Conservation (phyloP, 495 filamentous ascomycete species). For the Hapsidospora chrysogenum region DNA sequence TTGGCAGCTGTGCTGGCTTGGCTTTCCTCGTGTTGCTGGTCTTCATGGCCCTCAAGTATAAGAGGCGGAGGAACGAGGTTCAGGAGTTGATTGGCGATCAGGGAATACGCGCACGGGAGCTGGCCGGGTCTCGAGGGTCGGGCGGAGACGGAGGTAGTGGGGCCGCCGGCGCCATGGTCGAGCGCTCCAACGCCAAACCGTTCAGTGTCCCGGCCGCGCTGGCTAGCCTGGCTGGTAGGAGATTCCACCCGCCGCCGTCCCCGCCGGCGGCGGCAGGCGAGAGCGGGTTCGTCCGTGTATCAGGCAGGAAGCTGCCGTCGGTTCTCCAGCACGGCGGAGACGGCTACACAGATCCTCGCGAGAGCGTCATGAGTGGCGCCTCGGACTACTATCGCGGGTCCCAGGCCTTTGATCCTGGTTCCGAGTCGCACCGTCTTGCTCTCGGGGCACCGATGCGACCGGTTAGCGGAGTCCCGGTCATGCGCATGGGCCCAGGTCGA, state of each 20-base stretch:
- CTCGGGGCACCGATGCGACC: conserved; percentile 30
- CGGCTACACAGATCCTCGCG: conserved; percentile 45
- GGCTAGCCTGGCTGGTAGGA: conserved; percentile 26
- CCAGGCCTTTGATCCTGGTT: conserved; percentile 18
- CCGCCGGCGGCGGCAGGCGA: conserved; percentile 26
- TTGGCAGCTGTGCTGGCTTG: conserved; percentile 40
- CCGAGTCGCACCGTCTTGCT: conserved; percentile 15
- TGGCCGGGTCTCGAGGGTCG: not conserved
- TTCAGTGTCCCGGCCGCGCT: conserved; percentile 39
- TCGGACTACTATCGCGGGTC: conserved; percentile 35
- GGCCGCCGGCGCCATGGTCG: conserved; percentile 21
- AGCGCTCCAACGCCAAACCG: conserved; percentile 29
- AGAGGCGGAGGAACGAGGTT: conserved; percentile 14
- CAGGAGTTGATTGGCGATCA: conserved; percentile 4
- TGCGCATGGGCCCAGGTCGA: conserved; percentile 25
- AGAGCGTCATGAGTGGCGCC: conserved; percentile 24
- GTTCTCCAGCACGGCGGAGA: conserved; percentile 54
- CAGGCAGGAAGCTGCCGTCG: conserved; percentile 56
- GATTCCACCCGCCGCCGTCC: conserved; percentile 30
- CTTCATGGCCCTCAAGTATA: conserved; percentile 32
- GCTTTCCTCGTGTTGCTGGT: conserved; percentile 33
- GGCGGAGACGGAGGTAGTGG: conserved; percentile 13
- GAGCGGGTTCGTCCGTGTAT: conserved; percentile 38
- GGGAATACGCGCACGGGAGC: conserved; percentile 14
- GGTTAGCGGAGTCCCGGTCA: conserved; percentile 24